Evolutionary conservation across 106 monocot species (phyloP), one percentile per base, ranked within the genome.

Genomic region (Allium cepa): DNA sequence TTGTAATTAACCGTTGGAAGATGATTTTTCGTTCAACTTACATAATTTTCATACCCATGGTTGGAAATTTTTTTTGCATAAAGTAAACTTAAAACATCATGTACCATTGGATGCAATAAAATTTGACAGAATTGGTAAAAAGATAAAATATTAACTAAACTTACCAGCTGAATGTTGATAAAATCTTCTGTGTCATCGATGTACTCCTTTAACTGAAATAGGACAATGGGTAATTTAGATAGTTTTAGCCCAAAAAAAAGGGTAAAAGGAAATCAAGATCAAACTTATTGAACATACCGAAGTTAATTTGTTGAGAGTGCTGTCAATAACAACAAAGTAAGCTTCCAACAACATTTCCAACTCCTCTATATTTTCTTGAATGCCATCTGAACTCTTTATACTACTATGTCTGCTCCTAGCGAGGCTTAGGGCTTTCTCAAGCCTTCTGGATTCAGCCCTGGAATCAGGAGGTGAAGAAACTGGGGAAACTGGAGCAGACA

Each of bases 321-420:
- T 79, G 61, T 95, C 95, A 46, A 95, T 83, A 53, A 87, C 78
- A 36, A 91, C 88, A 66, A 91, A 95, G 60, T 91, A 95, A 46
- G 95, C 95, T 72, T 95, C 95, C 57, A 95, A 78, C 64, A 95
- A 68, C 95, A 95, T 95, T 72, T 95, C 95, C 68, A 95, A 62
- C 57, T 88, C 88, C 49, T 85, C 87, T 66, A 95, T 85, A 46
- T 73, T 76, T 68, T 78, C 79, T 26, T 62, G 68, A 8, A 59
- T 72, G 69, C 82, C 83, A n/a, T 76, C 79, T 69, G 87, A 84
- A 68, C 88, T 83, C 72, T 72, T 84, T 60, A 75, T 71, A 57
- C 84, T 90, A 27, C 82, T 87, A 51, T 91, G 84, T 60, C 85
- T 82, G 71, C 88, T 85, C 48, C 88, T 82, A 46, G 85, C 75